These are phyloP conservation scores for Spathaspora jeffriesii DNA, from an alignment of 1,139 yeast genomes.

Conservation along the genomic window DNA sequence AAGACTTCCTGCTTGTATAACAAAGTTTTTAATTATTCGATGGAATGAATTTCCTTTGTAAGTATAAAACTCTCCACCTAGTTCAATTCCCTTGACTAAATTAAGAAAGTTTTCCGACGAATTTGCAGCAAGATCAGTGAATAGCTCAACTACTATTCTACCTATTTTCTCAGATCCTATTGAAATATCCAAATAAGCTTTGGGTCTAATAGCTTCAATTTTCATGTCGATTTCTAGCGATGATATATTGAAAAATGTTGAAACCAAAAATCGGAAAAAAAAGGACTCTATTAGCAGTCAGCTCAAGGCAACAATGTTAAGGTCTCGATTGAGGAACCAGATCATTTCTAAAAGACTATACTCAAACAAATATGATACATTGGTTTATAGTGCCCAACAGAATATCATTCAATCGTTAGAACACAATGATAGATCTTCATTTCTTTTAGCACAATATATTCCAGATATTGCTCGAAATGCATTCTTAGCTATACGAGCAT, in stretches of 20 bases:
- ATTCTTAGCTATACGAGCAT: conserved; percentile 67
- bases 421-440: conserved; percentile 63
- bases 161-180: conserved; percentile 53
- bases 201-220: conserved; percentile 29
- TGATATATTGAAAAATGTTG: neutral
- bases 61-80: conserved; percentile 21
- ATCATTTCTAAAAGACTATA: neutral
- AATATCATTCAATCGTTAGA: conserved; percentile 43
- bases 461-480: conserved; percentile 69
- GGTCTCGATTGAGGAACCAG: neutral
- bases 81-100: conserved; percentile 36
- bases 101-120: conserved; percentile 54
- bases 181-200: conserved; percentile 59
- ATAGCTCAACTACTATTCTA: conserved; percentile 65
- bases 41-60: conserved; percentile 58
- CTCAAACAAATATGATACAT: conserved; percentile 6
- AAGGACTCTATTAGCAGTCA: neutral
- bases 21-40: conserved; percentile 72
- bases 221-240: conserved; percentile 22
- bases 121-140: conserved; percentile 55
- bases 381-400: conserved; percentile 38
- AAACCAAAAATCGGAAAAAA: neutral
- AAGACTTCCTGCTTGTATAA: conserved; percentile 78
- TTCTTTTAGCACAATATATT: conserved; percentile 65
- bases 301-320: conserved; percentile 20